Base-by-base conservation (phyloP, 192 early-diverging fungal species). In the Dimargaris xerosporica region DNA sequence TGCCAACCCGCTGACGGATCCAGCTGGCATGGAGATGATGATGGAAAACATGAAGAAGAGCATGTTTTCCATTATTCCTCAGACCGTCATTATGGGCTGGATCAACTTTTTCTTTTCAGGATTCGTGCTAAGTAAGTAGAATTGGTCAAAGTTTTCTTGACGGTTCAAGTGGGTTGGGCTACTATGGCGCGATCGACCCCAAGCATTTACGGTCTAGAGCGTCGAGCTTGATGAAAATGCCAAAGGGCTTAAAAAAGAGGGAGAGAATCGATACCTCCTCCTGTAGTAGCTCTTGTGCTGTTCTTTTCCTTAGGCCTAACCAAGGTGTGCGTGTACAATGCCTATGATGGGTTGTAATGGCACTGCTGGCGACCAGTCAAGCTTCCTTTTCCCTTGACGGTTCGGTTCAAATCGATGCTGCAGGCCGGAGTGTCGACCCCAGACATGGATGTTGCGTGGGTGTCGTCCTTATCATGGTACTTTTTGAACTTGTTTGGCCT, bases 11-110 rank as follows among this genome's bases (percentile, higher is more conserved):
- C 89, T 96, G 93, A 70, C 83, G 31, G 93, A 96, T 71, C 94
- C 94, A 1, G 85, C 81, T 63, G 85, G 80, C 64, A 93, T 98
- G 85, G 91, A 93, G 66, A 81, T 77, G 54, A 96, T 94, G 89
- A 96, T 94, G 93, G 91, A 93, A 29, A 87, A 88, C 67, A 88
- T 96, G 90, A 98, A 96, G 79, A 92, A 95, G 75, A 90, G 93
- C 76, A 85, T 98, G 78, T 83, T 85, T 67, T 94, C 91, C 77
- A 89, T 98, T 73, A 83, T 98, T n/a, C 96, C 96, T 47, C 96
- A 98, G 73, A 94, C 90, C 47, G 69, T 98, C 12, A 96, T 98
- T 74, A 98, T 98, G 96, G 87, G 82, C 34, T 98, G 94, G 94
- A 91, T 98, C 75, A 91, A 91, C 62, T 96, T 92, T 75, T 98